phyloP scores from a whole-genome alignment of 2,329 filamentous ascomycete species.

The Neophaeococcomyces mojaviensis region DNA sequence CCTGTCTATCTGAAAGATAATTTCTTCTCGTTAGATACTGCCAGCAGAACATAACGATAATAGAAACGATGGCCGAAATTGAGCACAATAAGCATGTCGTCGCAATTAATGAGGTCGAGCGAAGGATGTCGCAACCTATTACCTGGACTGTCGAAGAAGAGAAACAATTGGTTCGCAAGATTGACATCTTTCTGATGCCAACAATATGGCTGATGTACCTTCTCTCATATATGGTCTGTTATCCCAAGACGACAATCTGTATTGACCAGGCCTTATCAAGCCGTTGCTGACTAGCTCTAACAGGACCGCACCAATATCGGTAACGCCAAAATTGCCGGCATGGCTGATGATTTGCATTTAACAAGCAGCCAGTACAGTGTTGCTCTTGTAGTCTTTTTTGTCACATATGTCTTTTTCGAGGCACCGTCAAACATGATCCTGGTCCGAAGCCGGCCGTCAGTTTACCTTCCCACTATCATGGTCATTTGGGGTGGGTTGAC shows the following conservation, averaged over 20 bases:
- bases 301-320: conserved; percentile 28
- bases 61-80: neutral
- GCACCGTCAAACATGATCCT: conserved; percentile 37
- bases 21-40: too few relatives aligned
- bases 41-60: too few relatives aligned
- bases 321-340: conserved; percentile 28
- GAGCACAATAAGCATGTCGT: conserved; percentile 1
- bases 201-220: conserved; percentile 46
- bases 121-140: neutral
- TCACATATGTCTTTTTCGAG: conserved; percentile 47
- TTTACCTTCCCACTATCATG: conserved; percentile 13
- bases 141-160: conserved; percentile 27
- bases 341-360: conserved; percentile 25
- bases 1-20: too few relatives aligned
- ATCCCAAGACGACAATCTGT: too few relatives aligned
- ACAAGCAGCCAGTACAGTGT: conserved; percentile 42
- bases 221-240: conserved; percentile 36
- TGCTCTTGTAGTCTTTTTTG: conserved; percentile 48
- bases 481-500: conserved; percentile 29
- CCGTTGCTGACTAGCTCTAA: neutral
- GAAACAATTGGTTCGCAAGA: conserved; percentile 39
- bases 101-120: conserved; percentile 1
- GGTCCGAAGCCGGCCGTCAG: conserved; percentile 24
- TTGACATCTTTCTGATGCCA: conserved; percentile 40
- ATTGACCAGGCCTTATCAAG: neutral